Conservation (phyloP, 2,329 filamentous ascomycete genomes). For the Sporothrix euskadiensis region DNA sequence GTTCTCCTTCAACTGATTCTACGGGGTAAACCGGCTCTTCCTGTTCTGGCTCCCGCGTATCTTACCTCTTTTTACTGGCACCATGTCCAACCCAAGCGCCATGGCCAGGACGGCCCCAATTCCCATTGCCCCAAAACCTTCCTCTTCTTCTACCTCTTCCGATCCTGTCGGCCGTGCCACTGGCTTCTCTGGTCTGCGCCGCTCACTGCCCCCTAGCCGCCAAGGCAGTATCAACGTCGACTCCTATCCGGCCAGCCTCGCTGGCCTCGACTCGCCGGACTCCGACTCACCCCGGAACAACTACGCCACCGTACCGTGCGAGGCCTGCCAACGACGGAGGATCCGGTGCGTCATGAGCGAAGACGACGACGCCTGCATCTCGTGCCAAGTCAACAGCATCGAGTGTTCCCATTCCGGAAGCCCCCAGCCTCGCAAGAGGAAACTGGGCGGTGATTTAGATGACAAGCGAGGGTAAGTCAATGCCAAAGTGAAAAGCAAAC, state of each 20-base stretch:
- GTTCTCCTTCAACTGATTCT: neutral
- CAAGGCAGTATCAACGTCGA: constrained; percentile 54
- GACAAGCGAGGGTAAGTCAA: constrained; percentile 65
- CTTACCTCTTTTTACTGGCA: constrained; percentile 35
- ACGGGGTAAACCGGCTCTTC: constrained; percentile 21
- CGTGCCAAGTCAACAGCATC: constrained; percentile 75
- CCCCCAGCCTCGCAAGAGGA: constrained; percentile 77
- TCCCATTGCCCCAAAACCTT: constrained; percentile 63
- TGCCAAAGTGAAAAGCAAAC: neutral
- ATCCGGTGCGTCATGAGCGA: constrained; percentile 73
- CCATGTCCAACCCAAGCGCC: constrained; percentile 56
- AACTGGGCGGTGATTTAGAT: constrained; percentile 66
- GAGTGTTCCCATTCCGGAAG: constrained; percentile 78
- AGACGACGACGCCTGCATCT: constrained; percentile 72
- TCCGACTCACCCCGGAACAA: constrained; percentile 48
- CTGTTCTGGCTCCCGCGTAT: constrained; percentile 7
- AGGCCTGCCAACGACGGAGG: constrained; percentile 72
- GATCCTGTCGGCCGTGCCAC: constrained; percentile 38
- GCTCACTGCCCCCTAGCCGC: constrained; percentile 45
- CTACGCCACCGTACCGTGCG: constrained; percentile 59
- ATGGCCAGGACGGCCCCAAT: constrained; percentile 64
- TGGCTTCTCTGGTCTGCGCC: constrained; percentile 29
- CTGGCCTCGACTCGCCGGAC: constrained; percentile 55
- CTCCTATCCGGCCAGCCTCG: constrained; percentile 52
- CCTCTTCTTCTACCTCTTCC: constrained; percentile 38